A percentile compares a stretch with the other conserved stretches of the same genome.
phyloP scores from a whole-genome alignment of 129 eudicot genomes.

The Erigeron canadensis region DNA sequence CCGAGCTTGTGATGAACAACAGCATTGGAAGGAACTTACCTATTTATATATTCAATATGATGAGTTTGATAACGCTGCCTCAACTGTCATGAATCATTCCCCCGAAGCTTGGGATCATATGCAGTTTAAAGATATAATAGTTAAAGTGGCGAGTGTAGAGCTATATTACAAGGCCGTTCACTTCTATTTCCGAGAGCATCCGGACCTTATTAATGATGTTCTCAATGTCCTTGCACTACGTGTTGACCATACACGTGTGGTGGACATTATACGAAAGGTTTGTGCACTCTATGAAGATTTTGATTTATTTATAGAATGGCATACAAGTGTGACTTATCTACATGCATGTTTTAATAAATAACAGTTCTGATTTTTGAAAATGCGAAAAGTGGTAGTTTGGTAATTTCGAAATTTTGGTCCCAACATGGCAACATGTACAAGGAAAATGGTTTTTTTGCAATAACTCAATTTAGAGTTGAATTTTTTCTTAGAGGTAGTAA shows the following conservation, averaged over 20 bases:
- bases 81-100: constrained; percentile 96
- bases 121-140: constrained; percentile 94
- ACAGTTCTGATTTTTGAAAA: too few species aligned
- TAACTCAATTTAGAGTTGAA: too few species aligned
- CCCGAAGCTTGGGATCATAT: constrained; percentile 99
- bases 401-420: too few species aligned
- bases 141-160: constrained; percentile 91
- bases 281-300: constrained; percentile 6
- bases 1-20: constrained; percentile 96
- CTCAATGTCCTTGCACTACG: constrained; percentile 95
- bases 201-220: constrained; percentile 88
- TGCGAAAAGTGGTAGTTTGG: too few species aligned
- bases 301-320: background rate
- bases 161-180: constrained; percentile 96
- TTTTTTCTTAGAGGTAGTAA: too few species aligned
- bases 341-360: too few species aligned
- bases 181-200: constrained; percentile 95
- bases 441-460: too few species aligned
- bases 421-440: too few species aligned
- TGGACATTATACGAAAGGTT: constrained; percentile 97
- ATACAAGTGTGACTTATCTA: too few species aligned
- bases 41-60: constrained; percentile 87
- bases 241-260: constrained; percentile 95
- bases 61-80: constrained; percentile 96
- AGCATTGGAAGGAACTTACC: constrained; percentile 92